A percentile compares a stretch with the other conserved stretches of the same genome.
Evolutionary conservation across 2,329 filamentous ascomycete genomes (phyloP).

Genomic region (Trichoderma sp.): DNA sequence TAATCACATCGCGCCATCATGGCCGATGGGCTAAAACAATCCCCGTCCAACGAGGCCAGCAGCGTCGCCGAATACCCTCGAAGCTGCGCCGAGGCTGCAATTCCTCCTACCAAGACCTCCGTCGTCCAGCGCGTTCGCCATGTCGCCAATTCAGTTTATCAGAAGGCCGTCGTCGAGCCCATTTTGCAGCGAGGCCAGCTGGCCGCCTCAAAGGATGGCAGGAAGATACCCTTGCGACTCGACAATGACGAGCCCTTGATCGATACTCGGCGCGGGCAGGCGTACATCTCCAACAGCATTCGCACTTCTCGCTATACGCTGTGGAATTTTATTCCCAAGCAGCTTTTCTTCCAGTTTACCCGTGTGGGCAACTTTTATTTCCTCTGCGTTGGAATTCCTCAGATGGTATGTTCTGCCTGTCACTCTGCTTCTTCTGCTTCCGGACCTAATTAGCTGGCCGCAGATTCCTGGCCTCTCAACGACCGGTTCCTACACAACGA

Average conservation of each 20-base stretch:
- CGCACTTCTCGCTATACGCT: conserved; percentile 80
- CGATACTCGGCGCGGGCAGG: conserved; percentile 49
- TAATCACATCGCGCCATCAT: conserved; percentile 16
- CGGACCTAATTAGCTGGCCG: conserved; percentile 45
- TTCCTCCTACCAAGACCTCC: background rate
- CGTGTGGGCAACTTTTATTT: conserved; percentile 88
- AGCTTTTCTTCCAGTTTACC: conserved; percentile 81
- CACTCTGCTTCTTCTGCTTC: background rate
- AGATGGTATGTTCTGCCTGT: conserved; percentile 50
- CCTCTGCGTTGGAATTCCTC: conserved; percentile 76
- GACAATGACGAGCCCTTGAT: conserved; percentile 41
- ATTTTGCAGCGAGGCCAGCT: conserved; percentile 66
- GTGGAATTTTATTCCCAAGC: conserved; percentile 82
- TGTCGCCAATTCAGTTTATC: conserved; percentile 32
- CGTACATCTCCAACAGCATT: conserved; percentile 62
- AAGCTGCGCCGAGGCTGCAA: conserved; percentile 6
- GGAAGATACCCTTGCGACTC: conserved; percentile 45
- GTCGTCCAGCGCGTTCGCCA: conserved; percentile 24
- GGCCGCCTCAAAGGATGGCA: conserved; percentile 69
- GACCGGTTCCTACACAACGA: conserved; percentile 71
- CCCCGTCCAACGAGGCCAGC: background rate
- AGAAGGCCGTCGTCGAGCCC: conserved; percentile 43
- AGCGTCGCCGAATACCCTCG: conserved; percentile 6
- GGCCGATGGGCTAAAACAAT: conserved; percentile 9
- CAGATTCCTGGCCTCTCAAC: conserved; percentile 69